Percentiles rank a stretch among this genome's conserved stretches.
Conservation (phyloP, 495 filamentous ascomycete species). For the Penicillium paradoxum region DNA sequence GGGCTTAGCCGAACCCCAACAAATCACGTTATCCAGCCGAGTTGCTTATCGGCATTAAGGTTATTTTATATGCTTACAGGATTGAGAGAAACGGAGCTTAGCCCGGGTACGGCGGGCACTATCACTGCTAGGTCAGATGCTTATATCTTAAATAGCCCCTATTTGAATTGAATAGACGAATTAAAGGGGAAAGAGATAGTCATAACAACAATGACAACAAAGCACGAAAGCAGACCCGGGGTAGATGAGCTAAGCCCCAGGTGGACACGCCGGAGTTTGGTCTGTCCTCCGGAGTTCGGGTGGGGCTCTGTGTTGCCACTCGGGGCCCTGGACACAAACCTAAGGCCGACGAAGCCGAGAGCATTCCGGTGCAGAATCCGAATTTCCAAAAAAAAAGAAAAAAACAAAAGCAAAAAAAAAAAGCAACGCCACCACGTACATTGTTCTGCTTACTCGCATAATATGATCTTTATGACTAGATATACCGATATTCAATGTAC, state of each 20-base stretch:
- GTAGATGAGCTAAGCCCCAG: background rate
- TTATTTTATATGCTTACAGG: background rate
- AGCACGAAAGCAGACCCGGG: background rate
- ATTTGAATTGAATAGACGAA: background rate
- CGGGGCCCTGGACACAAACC: background rate
- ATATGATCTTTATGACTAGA: no score
- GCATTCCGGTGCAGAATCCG: background rate
- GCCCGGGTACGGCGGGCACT: background rate
- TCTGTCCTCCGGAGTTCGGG: background rate
- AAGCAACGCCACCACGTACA: no score
- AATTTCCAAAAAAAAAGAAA: background rate
- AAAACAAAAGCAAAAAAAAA: no score
- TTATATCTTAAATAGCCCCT: background rate
- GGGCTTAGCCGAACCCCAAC: no score
- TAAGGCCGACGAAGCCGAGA: background rate
- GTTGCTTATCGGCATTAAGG: background rate
- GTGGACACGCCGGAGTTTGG: background rate
- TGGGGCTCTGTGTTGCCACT: slow-evolving; percentile 4
- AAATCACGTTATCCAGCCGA: background rate
- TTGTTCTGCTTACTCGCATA: no score
- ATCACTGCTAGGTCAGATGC: background rate
- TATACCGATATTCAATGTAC: no score
- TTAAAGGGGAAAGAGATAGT: background rate
- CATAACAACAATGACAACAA: background rate
- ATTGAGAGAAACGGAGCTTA: background rate